Conservation (phyloP, 495 filamentous ascomycete genomes). For the Entonaema liquescens region DNA sequence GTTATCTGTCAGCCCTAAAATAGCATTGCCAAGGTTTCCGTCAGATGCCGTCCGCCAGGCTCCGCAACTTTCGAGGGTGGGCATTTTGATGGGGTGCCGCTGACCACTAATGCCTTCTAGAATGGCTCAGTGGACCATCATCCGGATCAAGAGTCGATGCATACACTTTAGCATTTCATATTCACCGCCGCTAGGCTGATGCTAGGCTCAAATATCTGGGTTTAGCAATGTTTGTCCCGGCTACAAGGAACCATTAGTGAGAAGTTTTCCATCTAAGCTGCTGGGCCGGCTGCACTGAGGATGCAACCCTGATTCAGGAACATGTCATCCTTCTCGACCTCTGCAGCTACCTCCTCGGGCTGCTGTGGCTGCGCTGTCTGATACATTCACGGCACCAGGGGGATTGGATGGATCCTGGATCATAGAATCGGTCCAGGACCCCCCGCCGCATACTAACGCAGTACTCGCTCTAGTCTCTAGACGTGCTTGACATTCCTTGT, state of each 20-base stretch:
- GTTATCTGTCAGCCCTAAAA: conserved; percentile 40
- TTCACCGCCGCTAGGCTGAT: conserved; percentile 14
- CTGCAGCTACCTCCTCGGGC: conserved; percentile 10
- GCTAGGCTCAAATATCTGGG: conserved; percentile 7
- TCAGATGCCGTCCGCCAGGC: conserved; percentile 23
- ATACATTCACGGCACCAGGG: conserved; percentile 36
- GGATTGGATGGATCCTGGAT: conserved; percentile 34
- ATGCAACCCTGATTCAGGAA: conserved; percentile 32
- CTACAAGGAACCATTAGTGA: conserved; percentile 15
- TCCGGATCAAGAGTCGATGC: conserved; percentile 15
- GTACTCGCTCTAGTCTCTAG: conserved; percentile 14
- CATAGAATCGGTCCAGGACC: conserved; percentile 16
- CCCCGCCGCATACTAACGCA: conserved; percentile 16
- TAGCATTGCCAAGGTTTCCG: conserved; percentile 16
- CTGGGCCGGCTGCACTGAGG: conserved; percentile 7
- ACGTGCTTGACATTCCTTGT: conserved; percentile 24
- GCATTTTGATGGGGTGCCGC: conserved; percentile 22
- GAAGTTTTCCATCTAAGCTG: conserved; percentile 14
- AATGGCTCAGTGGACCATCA: conserved; percentile 22
- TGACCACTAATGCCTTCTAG: conserved; percentile 23
- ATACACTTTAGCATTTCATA: conserved; percentile 8
- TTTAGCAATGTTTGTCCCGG: conserved; percentile 10
- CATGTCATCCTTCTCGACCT: conserved; percentile 14
- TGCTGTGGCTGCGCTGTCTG: conserved; percentile 19
- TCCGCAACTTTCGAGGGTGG: conserved; percentile 15